Evolutionary conservation across 139 green algal genomes (phyloP).

Genomic region (Mychonastes homosphaera): DNA sequence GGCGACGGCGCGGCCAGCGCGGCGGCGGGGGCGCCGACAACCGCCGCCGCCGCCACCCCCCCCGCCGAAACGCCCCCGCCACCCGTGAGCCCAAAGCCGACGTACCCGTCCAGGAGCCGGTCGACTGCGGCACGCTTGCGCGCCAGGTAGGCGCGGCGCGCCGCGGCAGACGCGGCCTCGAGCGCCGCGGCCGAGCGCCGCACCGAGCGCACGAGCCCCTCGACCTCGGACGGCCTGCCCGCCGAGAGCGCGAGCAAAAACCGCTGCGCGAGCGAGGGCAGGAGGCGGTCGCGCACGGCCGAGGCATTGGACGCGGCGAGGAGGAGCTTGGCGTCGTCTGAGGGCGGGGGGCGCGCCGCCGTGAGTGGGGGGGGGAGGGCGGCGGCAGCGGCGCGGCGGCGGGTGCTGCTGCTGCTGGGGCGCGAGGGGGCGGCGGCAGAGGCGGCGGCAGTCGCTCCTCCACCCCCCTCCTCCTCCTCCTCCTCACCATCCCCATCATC

Average conservation of each 20-base stretch:
- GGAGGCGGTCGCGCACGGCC: constrained; percentile 2
- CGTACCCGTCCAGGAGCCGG: constrained; percentile 5
- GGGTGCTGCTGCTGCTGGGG: too few relatives aligned
- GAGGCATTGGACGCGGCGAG: constrained; percentile 14
- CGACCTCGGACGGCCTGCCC: constrained; percentile 8
- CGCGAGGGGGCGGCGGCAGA: too few relatives aligned
- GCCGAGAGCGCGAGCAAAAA: constrained; percentile 18
- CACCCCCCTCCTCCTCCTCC: too few relatives aligned
- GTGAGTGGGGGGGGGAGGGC: too few relatives aligned
- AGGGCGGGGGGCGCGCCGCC: too few relatives aligned
- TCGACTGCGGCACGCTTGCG: constrained; percentile 10
- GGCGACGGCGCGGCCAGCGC: constrained; percentile 4
- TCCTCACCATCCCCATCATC: too few relatives aligned
- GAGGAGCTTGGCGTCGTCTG: constrained; percentile 17
- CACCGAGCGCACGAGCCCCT: constrained; percentile 9
- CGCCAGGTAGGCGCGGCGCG: background rate
- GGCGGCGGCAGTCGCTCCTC: too few relatives aligned
- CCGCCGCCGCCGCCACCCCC: background rate
- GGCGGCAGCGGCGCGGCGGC: too few relatives aligned
- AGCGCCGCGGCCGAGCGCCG: constrained; percentile 1
- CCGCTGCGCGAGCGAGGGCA: constrained; percentile 15
- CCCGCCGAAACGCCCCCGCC: too few relatives aligned
- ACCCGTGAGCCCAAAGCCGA: too few relatives aligned
- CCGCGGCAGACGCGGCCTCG: background rate
- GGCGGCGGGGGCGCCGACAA: constrained; percentile 5